phyloP scores from a whole-genome alignment of 176 grass and related monocot species.

The Aegilops sharonensis region DNA sequence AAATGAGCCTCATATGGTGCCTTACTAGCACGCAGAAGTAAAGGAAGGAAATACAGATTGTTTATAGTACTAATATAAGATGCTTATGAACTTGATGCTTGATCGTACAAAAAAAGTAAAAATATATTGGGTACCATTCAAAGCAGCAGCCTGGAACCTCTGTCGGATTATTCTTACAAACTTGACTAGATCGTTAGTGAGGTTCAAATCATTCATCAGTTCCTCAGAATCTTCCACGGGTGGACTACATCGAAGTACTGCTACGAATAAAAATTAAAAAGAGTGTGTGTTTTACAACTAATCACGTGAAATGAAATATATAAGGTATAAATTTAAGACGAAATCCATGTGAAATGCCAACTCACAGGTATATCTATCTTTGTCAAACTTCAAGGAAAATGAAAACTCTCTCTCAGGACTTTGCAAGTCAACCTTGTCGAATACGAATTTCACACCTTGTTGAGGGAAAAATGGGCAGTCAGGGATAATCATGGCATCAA shows the following conservation, averaged over 20 bases:
- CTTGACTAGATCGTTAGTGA: conserved; percentile 41
- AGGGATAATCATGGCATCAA: not conserved
- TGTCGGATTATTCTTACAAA: conserved; percentile 64
- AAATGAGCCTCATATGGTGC: not conserved
- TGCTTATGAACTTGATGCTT: not conserved
- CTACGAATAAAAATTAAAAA: conserved; percentile 3
- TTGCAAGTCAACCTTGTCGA: conserved; percentile 59
- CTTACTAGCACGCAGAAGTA: not conserved
- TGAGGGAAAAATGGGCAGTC: no score
- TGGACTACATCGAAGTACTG: conserved; percentile 62
- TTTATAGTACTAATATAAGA: not conserved
- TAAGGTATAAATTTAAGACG: not conserved
- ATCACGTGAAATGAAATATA: not conserved
- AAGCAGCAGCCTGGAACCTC: conserved; percentile 52
- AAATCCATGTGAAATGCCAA: conserved; percentile 8
- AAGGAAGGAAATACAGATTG: not conserved
- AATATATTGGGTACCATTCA: conserved; percentile 51
- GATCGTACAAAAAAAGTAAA: not conserved
- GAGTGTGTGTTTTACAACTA: not conserved
- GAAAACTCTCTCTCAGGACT: conserved; percentile 55
- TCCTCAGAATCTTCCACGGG: conserved; percentile 48
- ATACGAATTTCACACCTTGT: conserved; percentile 71
- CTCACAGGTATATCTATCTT: conserved; percentile 55
- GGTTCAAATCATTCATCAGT: conserved; percentile 52
- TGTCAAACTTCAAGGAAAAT: conserved; percentile 42